Evolutionary conservation across 495 filamentous ascomycete genomes (phyloP).

Genomic region (Annulohypoxylon nitens): DNA sequence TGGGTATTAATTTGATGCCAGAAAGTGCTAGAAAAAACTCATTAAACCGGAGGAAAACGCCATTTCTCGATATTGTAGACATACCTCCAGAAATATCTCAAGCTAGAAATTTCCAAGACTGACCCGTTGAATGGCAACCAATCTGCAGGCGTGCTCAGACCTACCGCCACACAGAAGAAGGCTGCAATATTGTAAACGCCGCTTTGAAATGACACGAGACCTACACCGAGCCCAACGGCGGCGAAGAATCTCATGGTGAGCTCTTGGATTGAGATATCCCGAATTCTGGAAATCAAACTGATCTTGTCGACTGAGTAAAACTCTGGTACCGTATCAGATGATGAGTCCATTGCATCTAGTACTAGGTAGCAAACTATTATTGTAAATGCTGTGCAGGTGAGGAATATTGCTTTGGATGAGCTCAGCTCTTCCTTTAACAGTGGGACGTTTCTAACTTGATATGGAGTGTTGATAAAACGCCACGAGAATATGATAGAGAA

Average conservation of each 20-base stretch:
- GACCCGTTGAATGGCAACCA: slow-evolving; percentile 29
- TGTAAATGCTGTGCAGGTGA: slow-evolving; percentile 21
- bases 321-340: slow-evolving; percentile 15
- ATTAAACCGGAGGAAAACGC: neutral
- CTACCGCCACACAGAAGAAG: slow-evolving; percentile 26
- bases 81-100: slow-evolving; percentile 30
- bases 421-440: neutral
- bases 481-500: slow-evolving; percentile 24
- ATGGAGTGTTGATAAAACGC: slow-evolving; percentile 26
- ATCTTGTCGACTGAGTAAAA: slow-evolving; percentile 29
- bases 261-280: slow-evolving; percentile 23
- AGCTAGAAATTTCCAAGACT: slow-evolving; percentile 16
- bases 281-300: slow-evolving; percentile 24
- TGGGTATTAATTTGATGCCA: slow-evolving; percentile 33
- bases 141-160: slow-evolving; percentile 17
- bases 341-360: slow-evolving; percentile 24
- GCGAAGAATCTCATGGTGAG: slow-evolving; percentile 30
- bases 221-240: slow-evolving; percentile 24
- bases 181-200: slow-evolving; percentile 18
- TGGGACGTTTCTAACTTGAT: slow-evolving; percentile 24
- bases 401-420: slow-evolving; percentile 19
- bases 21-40: slow-evolving; percentile 16
- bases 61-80: neutral
- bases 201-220: slow-evolving; percentile 25
- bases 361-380: slow-evolving; percentile 26